Evolutionary conservation across 768 basidiomycete genomes (phyloP).

Genomic region (Collybia nuda): DNA sequence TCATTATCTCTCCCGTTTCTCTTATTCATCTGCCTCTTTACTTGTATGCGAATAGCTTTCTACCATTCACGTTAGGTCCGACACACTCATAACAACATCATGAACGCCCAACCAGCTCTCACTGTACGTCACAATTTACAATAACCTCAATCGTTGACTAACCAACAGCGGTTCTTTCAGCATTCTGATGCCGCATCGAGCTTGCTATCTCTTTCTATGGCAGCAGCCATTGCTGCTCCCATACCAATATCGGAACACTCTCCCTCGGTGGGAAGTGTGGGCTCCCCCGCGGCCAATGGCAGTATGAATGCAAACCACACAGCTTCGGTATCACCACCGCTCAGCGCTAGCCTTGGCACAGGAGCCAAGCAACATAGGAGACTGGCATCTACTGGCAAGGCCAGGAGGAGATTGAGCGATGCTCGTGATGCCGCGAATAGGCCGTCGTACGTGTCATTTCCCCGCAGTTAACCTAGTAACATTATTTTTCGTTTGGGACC

Average conservation of each 20-base stretch:
- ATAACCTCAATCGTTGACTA: conserved; percentile 8
- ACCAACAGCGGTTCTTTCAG: conserved; percentile 18
- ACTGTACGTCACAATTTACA: conserved; percentile 20
- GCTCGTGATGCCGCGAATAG: conserved; percentile 75
- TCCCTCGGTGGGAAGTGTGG: conserved; percentile 8
- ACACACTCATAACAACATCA: conserved; percentile 9
- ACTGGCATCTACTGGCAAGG: conserved; percentile 68
- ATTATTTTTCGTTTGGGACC: conserved; percentile 1
- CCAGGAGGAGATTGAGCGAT: conserved; percentile 72
- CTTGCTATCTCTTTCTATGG: conserved; percentile 69
- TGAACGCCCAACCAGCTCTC: conserved; percentile 12
- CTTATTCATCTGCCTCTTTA: conserved; percentile 10
- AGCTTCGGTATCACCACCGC: conserved; percentile 21
- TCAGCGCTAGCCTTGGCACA: conserved; percentile 24
- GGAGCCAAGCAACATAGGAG: conserved; percentile 60
- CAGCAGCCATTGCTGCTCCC: conserved; percentile 50
- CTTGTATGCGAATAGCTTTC: conserved; percentile 17
- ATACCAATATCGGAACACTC: conserved; percentile 28
- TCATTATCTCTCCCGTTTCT: conserved; percentile 8
- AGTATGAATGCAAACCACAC: conserved; percentile 9
- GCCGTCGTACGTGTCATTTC: conserved; percentile 59
- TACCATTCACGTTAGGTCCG: conserved; percentile 9
- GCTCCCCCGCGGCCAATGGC: conserved; percentile 8
- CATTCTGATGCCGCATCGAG: conserved; percentile 50
- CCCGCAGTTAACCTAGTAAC: conserved; percentile 8